Evolutionary conservation across 257 asterid species (phyloP), one percentile per base, ranked within the genome.

Genomic region (Solanum gracilifrons): DNA sequence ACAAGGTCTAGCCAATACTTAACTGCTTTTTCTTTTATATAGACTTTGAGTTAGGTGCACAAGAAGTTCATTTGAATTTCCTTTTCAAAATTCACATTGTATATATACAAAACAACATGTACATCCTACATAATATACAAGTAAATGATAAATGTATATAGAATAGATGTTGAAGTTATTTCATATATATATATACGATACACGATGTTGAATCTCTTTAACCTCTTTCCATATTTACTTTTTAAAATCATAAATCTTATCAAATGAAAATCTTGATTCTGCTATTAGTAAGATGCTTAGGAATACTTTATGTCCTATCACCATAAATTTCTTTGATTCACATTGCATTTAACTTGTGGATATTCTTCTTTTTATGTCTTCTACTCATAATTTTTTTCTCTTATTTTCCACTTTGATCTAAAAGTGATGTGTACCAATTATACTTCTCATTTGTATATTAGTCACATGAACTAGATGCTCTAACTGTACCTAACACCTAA

Each of bases 401-500:
- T 25, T 43, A 25, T 79, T 16, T 15, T 43, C 51, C 39, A 43
- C 66, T 27, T 79, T 79, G 64, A 79, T 79, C 25, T 27, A 9
- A 77, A 48, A 77, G 35, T 35, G 20, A 35, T 23, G 20, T 35
- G 48, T 12, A 36, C 25, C 20, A 73, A 73, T 73, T 73, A 73
- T 43, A 41, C 16, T 43, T 79, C 10, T 43, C 66, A 77, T 23
- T 21, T 55, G 64, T 55, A 55, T 20, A 64, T 64, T 12, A 16
- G 58, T 69, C 62, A 68, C 80, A 85, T 85, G 87, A 51, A 69
- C 13, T 37, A 68, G 82, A 85, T 72, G 82, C 83, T 51, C 87
- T 68, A 80, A 85, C 31, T 85, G 69, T 66, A 15, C 64, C 82
- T 18, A 85, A 85, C 77, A 85, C 41, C 87, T 39, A 85, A 85